Base-by-base conservation (phyloP, 768 basidiomycete genomes). In the Lyophyllum shimeji region DNA sequence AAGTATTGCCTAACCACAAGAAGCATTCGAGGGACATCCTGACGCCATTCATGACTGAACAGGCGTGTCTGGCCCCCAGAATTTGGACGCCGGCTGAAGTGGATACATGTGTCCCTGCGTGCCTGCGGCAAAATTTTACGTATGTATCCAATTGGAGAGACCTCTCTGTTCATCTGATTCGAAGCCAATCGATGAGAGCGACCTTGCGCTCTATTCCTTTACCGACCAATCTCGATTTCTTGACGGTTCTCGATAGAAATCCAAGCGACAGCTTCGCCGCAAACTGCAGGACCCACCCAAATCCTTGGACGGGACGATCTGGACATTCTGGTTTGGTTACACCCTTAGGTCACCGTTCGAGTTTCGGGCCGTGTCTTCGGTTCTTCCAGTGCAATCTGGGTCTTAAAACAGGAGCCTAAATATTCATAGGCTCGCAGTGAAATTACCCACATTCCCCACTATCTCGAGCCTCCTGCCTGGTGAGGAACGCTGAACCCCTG, bases 361-460 rank as follows among this genome's bases (percentile, higher is more conserved):
- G 50, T 62, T 33, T 63, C 64, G 65, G 64, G 50, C 63, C 63
- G 60, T 59, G 52, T 53, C 39, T 57, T 61, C 54, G 54, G 52
- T 60, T 52, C 53, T 58, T 57, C 54, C 40, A 55, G 25, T 24
- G 25, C 46, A 48, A 45, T 45, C 40, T 43, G 52, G 43, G 45
- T 43, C 62, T 62, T 68, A 5, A 69, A 65, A 40, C 69, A 69
- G 60, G 64, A 58, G 60, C 50, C 60, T 58, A 47, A 58, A 49
- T 58, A 50, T 50, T 49, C 45, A 17, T 15, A 1, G 48, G 17
- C 17, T 25, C 21, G 3, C 24, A 34, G 31, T 39, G 18, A 45
- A 45, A 40, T 50, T 27, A 46, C 49, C 50, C 39, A 37, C 27
- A 33, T 15, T 37, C 50, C 57, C 54, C 42, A 39, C 44, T 39